These are phyloP conservation scores for Leccinum obscurum DNA, from an alignment of 768 basidiomycete species.

Conservation along the genomic window DNA sequence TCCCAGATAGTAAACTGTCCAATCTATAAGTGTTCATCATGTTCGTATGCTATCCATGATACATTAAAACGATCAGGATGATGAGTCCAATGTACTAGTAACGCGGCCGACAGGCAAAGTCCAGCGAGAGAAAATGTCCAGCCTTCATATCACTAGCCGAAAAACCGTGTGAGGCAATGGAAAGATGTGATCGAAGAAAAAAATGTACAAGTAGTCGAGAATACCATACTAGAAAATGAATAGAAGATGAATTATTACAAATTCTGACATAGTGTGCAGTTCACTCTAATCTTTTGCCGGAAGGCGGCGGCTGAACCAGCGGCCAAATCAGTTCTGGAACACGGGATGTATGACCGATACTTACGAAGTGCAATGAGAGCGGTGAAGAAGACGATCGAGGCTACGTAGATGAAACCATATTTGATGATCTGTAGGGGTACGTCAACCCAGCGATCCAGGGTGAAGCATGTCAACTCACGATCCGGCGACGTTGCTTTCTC, in stretches of 20 bases:
- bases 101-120: background rate
- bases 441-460: slow-evolving; percentile 3
- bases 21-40: slow-evolving; percentile 12
- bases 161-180: background rate
- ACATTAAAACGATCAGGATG: slow-evolving; percentile 19
- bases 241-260: slow-evolving; percentile 49
- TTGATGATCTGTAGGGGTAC: slow-evolving; percentile 62
- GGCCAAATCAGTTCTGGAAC: background rate
- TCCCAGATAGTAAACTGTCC: background rate
- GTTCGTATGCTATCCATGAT: slow-evolving; percentile 25
- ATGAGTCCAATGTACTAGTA: slow-evolving; percentile 12
- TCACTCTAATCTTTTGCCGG: slow-evolving; percentile 56
- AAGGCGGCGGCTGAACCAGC: slow-evolving; percentile 54
- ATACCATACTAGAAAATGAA: slow-evolving; percentile 15
- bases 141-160: slow-evolving; percentile 4
- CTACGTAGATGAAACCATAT: slow-evolving; percentile 77
- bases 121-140: slow-evolving; percentile 13
- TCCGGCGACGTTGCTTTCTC: slow-evolving; percentile 85
- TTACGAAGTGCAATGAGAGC: slow-evolving; percentile 78
- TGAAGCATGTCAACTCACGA: slow-evolving; percentile 51
- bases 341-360: slow-evolving; percentile 31
- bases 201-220: slow-evolving; percentile 30
- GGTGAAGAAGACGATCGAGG: slow-evolving; percentile 67
- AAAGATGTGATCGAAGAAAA: background rate
- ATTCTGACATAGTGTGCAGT: slow-evolving; percentile 68